Base-by-base conservation (phyloP, 1,139 yeast genomes). In the Yamadazyma friedrichii region DNA sequence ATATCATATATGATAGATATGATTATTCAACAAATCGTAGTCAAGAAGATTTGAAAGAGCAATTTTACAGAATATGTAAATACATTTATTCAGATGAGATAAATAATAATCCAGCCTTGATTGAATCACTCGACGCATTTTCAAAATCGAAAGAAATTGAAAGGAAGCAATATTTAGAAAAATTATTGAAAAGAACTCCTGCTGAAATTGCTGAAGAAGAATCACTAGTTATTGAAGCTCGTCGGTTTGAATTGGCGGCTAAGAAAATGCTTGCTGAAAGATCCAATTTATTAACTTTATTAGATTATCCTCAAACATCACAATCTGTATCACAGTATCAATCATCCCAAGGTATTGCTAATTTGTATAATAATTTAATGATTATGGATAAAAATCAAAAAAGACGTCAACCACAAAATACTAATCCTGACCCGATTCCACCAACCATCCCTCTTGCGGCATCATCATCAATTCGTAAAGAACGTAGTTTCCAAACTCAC, bases 171-270 rank as follows among this genome's bases (percentile, higher is more conserved):
- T 93, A 93, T 56, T 67, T 93, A 40, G 85, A 83, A 52, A 79
- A 87, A 48, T 67, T 93, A 26, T 69, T 93, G 35, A 80, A 81
- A 41, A 71, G 99, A 51, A 83, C 94, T 3, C 97, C 98, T 0
- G 96, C 97, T 0, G 98, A 93, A 58, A 88, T 93, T 32, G 98
- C 98, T 0, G 98, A 93, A 62, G 99, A 93, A 61, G 98, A 94
- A 60, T 88, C 96, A 0, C 69, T 93, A 39, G 88, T 93, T 3
- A 82, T 91, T 35, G 98, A 93, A 59, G 95, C 98, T 1, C 79
- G 96, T 43, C 80, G 95, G 50, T 87, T 93, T 48, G 98, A 93
- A 56, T 78, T 91, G 43, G 89, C 96, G 1, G 96, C 98, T 0
- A 91, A 88, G 66, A 85, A 88, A 57, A 86, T 93, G 76, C 75